Percentiles rank a stretch among this genome's conserved stretches.
Conservation (phyloP, 2,329 filamentous ascomycete genomes). For the Xylariaceae sp. region DNA sequence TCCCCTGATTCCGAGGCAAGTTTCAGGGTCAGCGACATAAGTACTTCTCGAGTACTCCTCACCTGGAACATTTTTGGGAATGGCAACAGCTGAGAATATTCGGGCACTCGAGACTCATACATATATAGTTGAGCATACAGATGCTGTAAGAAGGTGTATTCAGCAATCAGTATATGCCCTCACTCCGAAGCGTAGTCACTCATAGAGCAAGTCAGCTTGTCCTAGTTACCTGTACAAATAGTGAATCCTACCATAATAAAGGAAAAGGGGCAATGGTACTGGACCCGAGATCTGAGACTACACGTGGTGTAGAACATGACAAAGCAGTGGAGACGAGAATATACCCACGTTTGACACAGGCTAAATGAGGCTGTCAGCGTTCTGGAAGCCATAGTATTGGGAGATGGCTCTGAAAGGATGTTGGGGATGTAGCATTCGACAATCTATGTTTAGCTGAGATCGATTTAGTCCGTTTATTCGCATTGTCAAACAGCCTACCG, state of each 20-base stretch:
- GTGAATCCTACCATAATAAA: slow-evolving; percentile 1
- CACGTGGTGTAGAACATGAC: slow-evolving; percentile 15
- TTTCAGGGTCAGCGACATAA: slow-evolving; percentile 1
- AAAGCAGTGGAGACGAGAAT: not conserved
- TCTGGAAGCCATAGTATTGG: not conserved
- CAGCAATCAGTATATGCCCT: too few relatives aligned
- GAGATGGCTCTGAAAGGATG: not conserved
- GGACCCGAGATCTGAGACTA: not conserved
- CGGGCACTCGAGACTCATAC: too few relatives aligned
- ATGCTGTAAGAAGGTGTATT: too few relatives aligned
- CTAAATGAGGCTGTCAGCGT: slow-evolving; percentile 11
- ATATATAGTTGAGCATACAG: too few relatives aligned
- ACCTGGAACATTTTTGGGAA: not conserved
- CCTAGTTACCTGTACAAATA: not conserved
- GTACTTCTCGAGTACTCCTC: slow-evolving; percentile 4
- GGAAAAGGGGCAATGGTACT: slow-evolving; percentile 1
- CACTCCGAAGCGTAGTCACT: too few relatives aligned
- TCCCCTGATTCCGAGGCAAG: slow-evolving; percentile 11
- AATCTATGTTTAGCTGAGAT: slow-evolving; percentile 9
- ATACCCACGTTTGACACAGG: slow-evolving; percentile 10
- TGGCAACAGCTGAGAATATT: not conserved
- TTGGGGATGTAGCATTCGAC: slow-evolving; percentile 12
- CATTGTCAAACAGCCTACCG: too few relatives aligned
- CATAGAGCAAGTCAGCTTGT: not conserved
- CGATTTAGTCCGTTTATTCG: not conserved